Evolutionary conservation across 2,329 filamentous ascomycete genomes (phyloP).

Genomic region (Phialophora tarda): DNA sequence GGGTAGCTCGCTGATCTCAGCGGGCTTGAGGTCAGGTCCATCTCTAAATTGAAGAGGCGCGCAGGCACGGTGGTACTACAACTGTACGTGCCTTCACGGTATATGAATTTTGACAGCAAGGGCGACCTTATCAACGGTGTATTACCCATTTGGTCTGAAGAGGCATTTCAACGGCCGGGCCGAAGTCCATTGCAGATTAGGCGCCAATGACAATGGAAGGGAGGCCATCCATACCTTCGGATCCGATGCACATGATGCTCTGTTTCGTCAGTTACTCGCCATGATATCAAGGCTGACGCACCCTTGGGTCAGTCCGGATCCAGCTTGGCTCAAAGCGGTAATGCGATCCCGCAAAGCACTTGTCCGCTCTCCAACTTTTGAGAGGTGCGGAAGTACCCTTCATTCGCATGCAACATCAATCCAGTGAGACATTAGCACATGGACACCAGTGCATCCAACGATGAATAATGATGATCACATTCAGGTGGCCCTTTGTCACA

Average conservation of each 20-base stretch:
- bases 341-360: constrained; percentile 32
- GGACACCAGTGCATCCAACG: constrained; percentile 8
- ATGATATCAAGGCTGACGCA: constrained; percentile 30
- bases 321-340: constrained; percentile 30
- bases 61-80: background rate
- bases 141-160: constrained; percentile 2
- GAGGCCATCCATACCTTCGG: constrained; percentile 6
- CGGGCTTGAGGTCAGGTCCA: constrained; percentile 5
- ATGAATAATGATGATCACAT: constrained; percentile 13
- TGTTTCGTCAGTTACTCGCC: constrained; percentile 17
- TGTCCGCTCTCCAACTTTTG: constrained; percentile 5
- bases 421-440: constrained; percentile 24
- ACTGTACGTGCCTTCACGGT: background rate
- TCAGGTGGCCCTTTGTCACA: background rate
- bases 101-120: constrained; percentile 15
- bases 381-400: constrained; percentile 12
- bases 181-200: background rate
- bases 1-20: constrained; percentile 6
- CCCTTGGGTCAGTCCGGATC: constrained; percentile 15
- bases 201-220: constrained; percentile 8
- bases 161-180: constrained; percentile 11
- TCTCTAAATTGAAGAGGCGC: constrained; percentile 4
- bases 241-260: constrained; percentile 20
- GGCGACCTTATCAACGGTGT: constrained; percentile 8
- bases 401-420: constrained; percentile 5